Base-by-base conservation (phyloP, 2,329 filamentous ascomycete genomes). In the Alternaria alternata region DNA sequence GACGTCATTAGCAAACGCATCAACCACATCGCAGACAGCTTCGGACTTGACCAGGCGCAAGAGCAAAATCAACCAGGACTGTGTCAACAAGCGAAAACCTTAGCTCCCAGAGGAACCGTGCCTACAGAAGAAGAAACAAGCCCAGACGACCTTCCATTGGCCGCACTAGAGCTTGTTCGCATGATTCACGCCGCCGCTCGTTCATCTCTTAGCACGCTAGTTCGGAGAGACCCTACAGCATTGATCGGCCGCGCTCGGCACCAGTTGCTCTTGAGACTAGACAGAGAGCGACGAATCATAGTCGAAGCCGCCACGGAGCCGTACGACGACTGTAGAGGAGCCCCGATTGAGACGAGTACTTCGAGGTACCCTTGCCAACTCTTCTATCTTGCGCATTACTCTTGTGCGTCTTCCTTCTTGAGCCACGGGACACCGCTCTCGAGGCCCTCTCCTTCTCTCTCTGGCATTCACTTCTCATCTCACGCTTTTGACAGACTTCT, bases 281-380 rank as follows among this genome's bases (percentile, higher is more conserved):
- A 66, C 48, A 56, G 59, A 54, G 65, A 59, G 63, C 54, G 62
- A 63, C 70, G 65, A 65, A 57, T 61, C 62, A 60, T 57, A 62
- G 52, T 60, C 51, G 60, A 57, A 54, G 58, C 53, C 61, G 55
- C 63, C 65, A 57, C 60, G 61, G 60, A 57, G 66, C 69, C 64
- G 71, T 62, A 73, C 62, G 62, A 71, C 64, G 62, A 66, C 61
- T 66, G 71, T 68, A 71, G 70, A 69, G 72, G 69, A 64, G 69
- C 56, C 66, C 68, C 66, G 68, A 62, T 60, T 59, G 22, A 57
- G 57, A 51, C 46, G 42, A 41, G 24, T 28, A 49, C 59, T 46
- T 55, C 58, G 55, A 60, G 54, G 64, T 61, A 64, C 61, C 41
- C 61, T 65, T 58, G 63, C 62, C 59, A 58, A 61, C 57, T 64